Evolutionary conservation across 768 basidiomycete species (phyloP).

Genomic region (Asterophora parasitica): DNA sequence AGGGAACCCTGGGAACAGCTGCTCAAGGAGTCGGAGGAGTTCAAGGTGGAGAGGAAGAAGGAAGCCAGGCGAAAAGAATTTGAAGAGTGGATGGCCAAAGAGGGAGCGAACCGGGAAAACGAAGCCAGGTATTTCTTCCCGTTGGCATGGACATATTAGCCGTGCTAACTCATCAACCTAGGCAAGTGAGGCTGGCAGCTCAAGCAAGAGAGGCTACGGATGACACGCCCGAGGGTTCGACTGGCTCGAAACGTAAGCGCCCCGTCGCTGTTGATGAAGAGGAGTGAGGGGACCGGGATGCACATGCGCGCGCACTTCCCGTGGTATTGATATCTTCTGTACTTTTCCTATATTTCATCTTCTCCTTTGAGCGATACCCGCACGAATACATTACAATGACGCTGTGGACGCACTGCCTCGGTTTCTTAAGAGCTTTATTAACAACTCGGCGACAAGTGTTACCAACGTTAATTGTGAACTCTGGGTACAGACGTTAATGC

Average conservation of each 20-base stretch:
- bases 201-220: not conserved
- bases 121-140: not conserved
- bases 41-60: conserved; percentile 4
- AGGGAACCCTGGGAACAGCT: conserved; percentile 9
- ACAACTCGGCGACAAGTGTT: too few relatives aligned
- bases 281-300: not conserved
- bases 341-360: too few relatives aligned
- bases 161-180: not conserved
- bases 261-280: not conserved
- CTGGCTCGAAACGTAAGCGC: conserved; percentile 1
- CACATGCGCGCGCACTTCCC: too few relatives aligned
- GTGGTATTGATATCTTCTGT: too few relatives aligned
- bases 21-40: conserved; percentile 5
- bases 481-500: too few relatives aligned
- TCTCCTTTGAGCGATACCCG: too few relatives aligned
- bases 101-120: not conserved
- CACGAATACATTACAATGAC: too few relatives aligned
- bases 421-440: too few relatives aligned
- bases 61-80: not conserved
- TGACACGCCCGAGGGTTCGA: not conserved
- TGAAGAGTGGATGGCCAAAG: not conserved
- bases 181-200: not conserved
- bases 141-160: too few relatives aligned
- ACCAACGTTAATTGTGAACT: too few relatives aligned
- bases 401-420: too few relatives aligned